A percentile compares a stretch with the other conserved stretches of the same genome.
These are phyloP conservation scores for Pichia sp. DNA, from an alignment of 1,139 yeast species.

Conservation along the genomic window DNA sequence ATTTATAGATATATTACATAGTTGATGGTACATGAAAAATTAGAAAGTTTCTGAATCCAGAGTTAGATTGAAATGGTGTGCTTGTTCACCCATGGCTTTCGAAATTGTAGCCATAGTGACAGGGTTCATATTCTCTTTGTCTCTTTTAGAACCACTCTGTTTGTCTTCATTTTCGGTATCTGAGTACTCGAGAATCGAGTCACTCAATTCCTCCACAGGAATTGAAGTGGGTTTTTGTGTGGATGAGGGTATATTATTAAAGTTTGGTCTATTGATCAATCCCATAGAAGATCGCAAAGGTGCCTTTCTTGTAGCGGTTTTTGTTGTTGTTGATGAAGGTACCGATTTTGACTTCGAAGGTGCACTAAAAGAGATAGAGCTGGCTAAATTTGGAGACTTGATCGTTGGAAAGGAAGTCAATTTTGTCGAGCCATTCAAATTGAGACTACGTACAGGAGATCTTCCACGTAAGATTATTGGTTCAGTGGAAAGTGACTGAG, in stretches of 20 bases:
- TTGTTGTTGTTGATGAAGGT: background rate
- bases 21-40: conserved; percentile 1
- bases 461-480: conserved; percentile 30
- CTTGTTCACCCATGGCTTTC: background rate
- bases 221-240: background rate
- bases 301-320: background rate
- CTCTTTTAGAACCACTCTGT: background rate
- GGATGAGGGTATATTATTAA: background rate
- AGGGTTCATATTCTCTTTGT: background rate
- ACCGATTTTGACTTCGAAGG: background rate
- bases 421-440: conserved; percentile 12
- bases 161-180: conserved; percentile 19
- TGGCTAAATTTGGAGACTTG: background rate
- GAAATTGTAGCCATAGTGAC: conserved; percentile 3
- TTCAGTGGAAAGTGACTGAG: conserved; percentile 21
- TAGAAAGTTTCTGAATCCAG: conserved; percentile 29
- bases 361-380: background rate
- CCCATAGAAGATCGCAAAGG: conserved; percentile 9
- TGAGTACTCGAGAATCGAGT: conserved; percentile 29
- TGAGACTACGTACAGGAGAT: conserved; percentile 22
- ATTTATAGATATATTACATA: background rate
- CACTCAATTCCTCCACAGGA: conserved; percentile 27
- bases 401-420: background rate
- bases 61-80: conserved; percentile 17
- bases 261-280: background rate